Conservation (phyloP, 176 grass and related monocot species). For the Triticum dicoccoides region DNA sequence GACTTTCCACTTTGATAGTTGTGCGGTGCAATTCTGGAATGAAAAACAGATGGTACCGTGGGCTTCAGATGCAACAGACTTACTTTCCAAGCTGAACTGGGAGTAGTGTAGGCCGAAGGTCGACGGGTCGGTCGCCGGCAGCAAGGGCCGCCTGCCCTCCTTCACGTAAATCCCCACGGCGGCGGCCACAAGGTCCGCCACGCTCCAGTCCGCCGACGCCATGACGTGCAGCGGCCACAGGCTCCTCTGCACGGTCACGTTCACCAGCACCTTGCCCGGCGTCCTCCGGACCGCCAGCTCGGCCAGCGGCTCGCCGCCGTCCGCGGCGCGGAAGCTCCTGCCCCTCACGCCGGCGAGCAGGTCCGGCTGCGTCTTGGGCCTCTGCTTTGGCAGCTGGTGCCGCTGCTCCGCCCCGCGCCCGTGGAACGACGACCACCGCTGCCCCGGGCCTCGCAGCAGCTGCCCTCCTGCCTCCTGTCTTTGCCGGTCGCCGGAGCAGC, state of each 20-base stretch:
- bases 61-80: neutral
- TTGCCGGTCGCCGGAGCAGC: conserved; percentile 17
- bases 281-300: conserved; percentile 26
- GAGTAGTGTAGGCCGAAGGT: conserved; percentile 82
- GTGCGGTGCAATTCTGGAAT: neutral
- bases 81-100: conserved; percentile 91
- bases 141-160: conserved; percentile 60
- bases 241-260: conserved; percentile 75
- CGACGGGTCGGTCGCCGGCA: conserved; percentile 44
- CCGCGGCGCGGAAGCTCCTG: conserved; percentile 7
- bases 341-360: conserved; percentile 41
- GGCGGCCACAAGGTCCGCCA: conserved; percentile 61
- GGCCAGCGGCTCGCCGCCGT: neutral
- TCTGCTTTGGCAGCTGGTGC: conserved; percentile 33
- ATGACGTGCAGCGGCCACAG: conserved; percentile 90
- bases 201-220: conserved; percentile 73
- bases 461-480: neutral
- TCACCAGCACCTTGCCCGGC: conserved; percentile 74
- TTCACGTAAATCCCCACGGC: conserved; percentile 66
- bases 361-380: conserved; percentile 74
- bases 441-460: conserved; percentile 10
- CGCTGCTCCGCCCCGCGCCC: conserved; percentile 34
- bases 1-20: neutral
- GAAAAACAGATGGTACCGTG: neutral
- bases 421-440: conserved; percentile 64